These are phyloP conservation scores for Entomophthora muscae DNA, from an alignment of 371 early-diverging fungal species.

Conservation along the genomic window DNA sequence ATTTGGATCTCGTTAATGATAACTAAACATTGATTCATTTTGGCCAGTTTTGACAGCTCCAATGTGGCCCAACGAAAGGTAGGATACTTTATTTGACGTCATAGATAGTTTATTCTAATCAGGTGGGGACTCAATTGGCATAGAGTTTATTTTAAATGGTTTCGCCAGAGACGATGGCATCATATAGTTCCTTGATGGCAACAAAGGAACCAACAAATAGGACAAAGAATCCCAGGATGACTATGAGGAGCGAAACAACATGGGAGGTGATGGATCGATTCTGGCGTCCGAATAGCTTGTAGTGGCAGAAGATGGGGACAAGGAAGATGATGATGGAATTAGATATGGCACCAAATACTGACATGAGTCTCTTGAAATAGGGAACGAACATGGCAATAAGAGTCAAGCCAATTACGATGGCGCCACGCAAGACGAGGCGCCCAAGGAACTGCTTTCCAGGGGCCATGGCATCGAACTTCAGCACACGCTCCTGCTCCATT, in stretches of 20 bases:
- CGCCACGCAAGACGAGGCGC: constrained; percentile 35
- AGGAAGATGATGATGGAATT: constrained; percentile 61
- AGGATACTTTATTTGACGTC: no score
- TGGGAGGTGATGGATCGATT: constrained; percentile 5
- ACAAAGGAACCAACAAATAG: constrained; percentile 23
- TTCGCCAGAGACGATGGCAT: not conserved
- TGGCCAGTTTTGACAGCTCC: no score
- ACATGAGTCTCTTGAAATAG: constrained; percentile 61
- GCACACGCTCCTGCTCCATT: constrained; percentile 41
- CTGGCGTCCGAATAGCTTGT: constrained; percentile 44
- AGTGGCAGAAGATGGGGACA: constrained; percentile 59
- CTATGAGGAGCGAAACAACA: not conserved
- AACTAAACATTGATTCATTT: no score
- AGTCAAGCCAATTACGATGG: constrained; percentile 27
- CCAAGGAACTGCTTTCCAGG: constrained; percentile 23
- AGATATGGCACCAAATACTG: constrained; percentile 57
- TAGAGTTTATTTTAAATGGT: not conserved
- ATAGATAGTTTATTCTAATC: no score
- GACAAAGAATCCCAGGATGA: not conserved
- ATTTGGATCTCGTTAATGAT: no score
- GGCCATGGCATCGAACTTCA: constrained; percentile 14
- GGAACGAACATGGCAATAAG: constrained; percentile 48
- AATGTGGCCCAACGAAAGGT: no score
- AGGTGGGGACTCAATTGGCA: no score
- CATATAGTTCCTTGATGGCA: constrained; percentile 20